Evolutionary conservation across 352 stramenopile genomes (phyloP).

Genomic region (Hyaloperonospora arabidopsidis): DNA sequence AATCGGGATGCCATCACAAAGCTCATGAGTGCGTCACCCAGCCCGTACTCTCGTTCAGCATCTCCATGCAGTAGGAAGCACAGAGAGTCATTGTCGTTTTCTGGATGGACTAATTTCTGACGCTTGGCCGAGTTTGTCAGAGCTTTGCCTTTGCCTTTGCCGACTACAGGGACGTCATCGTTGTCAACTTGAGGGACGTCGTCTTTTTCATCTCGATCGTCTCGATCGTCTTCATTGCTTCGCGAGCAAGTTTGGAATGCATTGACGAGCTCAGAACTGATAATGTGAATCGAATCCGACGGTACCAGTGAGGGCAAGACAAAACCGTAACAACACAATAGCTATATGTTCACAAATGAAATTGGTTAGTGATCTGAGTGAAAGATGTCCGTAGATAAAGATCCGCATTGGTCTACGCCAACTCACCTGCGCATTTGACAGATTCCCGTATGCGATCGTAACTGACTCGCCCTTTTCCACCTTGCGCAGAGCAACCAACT

Average conservation of each 20-base stretch:
- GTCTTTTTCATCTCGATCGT: slow-evolving; percentile 20
- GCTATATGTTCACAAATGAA: slow-evolving; percentile 12
- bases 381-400: neutral
- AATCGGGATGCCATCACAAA: slow-evolving; percentile 52
- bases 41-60: slow-evolving; percentile 46
- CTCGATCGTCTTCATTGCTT: slow-evolving; percentile 20
- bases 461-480: slow-evolving; percentile 40
- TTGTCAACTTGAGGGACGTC: slow-evolving; percentile 9
- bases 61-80: slow-evolving; percentile 53
- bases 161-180: slow-evolving; percentile 5
- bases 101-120: slow-evolving; percentile 32
- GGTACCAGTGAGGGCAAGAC: slow-evolving; percentile 33
- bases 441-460: slow-evolving; percentile 63
- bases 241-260: slow-evolving; percentile 25
- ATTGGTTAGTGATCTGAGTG: neutral
- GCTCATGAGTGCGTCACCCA: slow-evolving; percentile 50
- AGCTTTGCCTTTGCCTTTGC: slow-evolving; percentile 21
- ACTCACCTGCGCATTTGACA: slow-evolving; percentile 65
- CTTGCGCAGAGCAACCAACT: slow-evolving; percentile 45
- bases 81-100: slow-evolving; percentile 21
- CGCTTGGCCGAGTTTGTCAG: slow-evolving; percentile 36
- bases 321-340: slow-evolving; percentile 70
- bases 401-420: neutral
- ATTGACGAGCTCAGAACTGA: slow-evolving; percentile 35
- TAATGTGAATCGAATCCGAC: slow-evolving; percentile 50